Evolutionary conservation across 345 rosid genomes (phyloP).

Genomic region (Erodium maritimum): DNA sequence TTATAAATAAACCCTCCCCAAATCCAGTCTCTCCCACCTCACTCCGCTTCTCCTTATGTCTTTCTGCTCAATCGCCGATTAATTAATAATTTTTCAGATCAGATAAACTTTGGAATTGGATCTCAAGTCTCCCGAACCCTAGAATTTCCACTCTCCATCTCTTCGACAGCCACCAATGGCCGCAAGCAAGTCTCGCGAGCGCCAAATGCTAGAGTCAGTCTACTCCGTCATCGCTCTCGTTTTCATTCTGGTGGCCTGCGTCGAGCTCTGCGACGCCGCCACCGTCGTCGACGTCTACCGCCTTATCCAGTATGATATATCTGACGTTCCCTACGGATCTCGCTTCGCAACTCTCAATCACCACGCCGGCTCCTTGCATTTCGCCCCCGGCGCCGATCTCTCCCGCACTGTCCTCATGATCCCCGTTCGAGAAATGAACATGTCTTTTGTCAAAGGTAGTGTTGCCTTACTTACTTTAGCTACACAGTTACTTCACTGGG

Average conservation of each 20-base stretch:
- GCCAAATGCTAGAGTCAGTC: conserved; percentile 46
- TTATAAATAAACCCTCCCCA: no score
- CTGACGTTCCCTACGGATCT: conserved; percentile 84
- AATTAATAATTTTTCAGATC: no score
- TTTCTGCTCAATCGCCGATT: no score
- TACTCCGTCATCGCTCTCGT: conserved; percentile 56
- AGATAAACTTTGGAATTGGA: no score
- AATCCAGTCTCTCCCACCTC: no score
- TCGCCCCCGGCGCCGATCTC: conserved; percentile 69
- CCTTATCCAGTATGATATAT: conserved; percentile 84
- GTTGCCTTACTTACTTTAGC: background rate
- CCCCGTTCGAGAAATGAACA: conserved; percentile 61
- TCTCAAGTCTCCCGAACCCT: background rate
- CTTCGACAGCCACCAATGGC: conserved; percentile 12
- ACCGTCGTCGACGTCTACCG: conserved; percentile 97
- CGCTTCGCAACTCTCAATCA: conserved; percentile 82
- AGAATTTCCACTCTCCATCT: conserved; percentile 41
- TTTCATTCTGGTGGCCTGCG: conserved; percentile 72
- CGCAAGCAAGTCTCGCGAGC: conserved; percentile 20
- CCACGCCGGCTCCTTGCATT: conserved; percentile 77
- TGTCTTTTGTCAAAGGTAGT: conserved; percentile 55
- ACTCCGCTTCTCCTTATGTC: no score
- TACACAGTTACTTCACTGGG: background rate
- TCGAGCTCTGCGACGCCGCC: conserved; percentile 92
- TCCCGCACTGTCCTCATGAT: conserved; percentile 78